Percentiles rank a stretch among this genome's conserved stretches.
These are phyloP conservation scores for Gossypium mustelinum DNA, from an alignment of 345 rosid genomes.

Conservation along the genomic window DNA sequence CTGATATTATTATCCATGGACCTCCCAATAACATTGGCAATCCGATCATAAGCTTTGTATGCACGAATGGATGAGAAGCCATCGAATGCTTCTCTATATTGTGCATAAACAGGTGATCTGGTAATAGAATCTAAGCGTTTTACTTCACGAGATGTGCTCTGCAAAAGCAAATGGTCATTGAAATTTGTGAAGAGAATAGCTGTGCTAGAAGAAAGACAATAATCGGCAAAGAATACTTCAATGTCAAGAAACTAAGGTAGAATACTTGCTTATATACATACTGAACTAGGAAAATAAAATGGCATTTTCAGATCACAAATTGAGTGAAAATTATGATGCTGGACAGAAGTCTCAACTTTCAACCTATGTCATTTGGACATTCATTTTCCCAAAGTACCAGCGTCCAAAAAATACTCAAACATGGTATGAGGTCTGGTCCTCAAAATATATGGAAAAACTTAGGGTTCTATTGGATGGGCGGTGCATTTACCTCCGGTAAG, in stretches of 20 bases:
- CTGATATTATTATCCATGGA: constrained; percentile 91
- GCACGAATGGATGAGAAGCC: constrained; percentile 88
- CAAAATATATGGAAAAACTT: not conserved
- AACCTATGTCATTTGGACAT: not conserved
- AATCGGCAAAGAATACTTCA: not conserved
- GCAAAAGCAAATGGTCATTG: constrained; percentile 15
- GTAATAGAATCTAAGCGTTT: constrained; percentile 88
- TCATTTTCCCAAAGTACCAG: not conserved
- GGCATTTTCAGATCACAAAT: not conserved
- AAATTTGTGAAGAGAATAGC: not conserved
- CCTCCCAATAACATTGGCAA: constrained; percentile 71
- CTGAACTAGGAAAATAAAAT: not conserved
- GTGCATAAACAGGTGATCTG: constrained; percentile 89
- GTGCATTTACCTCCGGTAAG: no score
- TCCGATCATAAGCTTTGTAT: constrained; percentile 77
- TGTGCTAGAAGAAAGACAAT: not conserved
- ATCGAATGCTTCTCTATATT: constrained; percentile 37
- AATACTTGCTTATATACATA: not conserved
- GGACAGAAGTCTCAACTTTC: not conserved
- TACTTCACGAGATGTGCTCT: constrained; percentile 94
- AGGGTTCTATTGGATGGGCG: no score
- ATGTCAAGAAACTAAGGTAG: constrained; percentile 3
- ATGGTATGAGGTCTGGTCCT: not conserved
- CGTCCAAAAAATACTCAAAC: not conserved
- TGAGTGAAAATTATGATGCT: not conserved